Evolutionary conservation across 345 rosid species (phyloP), one percentile per base, ranked within the genome.

Genomic region (Boechera divaricarpa): DNA sequence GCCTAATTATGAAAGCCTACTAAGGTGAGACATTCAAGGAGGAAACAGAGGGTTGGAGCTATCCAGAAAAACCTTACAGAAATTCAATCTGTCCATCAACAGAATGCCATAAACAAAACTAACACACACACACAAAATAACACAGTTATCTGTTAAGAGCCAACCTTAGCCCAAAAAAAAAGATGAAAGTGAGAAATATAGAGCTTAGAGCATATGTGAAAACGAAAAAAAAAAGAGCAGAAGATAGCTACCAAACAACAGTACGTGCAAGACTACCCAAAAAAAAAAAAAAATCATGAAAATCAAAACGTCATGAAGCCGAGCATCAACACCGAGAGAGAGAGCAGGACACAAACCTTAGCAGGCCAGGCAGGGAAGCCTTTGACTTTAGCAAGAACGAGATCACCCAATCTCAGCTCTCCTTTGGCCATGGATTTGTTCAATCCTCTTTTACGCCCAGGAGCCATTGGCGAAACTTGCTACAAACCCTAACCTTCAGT

Each of bases 301-400:
- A 39, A 67, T 29, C 16, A 1, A 55, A 54, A 66, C 12, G 58
- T 29, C 7, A 12, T 4, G 59, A 66, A 57, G 15, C 15, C 18
- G 65, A 64, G 35, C 4, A 65, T 66, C 48, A 67, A 56, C 35
- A 18, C 9, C 32, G 48, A n/a, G 71, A 38, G 13, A 32, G 5
- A 42, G 49, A 32, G 6, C 9, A 52, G 51, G 56, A 71, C 5
- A 63, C 77, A 45, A 36, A 94, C 99, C 97, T 90, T 89, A 74
- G 99, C 99, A 79, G 99, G 99, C 99, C 99, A 94, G 78, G 84
- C 72, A 72, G 98, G 99, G 73, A 86, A 90, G 31, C 99, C 99
- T 89, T 95, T 95, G 80, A 92, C 97, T 83, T 86, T 95, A 61
- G 99, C 99, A 51, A 95, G 93, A 58, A 95, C 98, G 35, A 95